These are phyloP conservation scores for Rhodotorula sp. DNA, from an alignment of 1,284 basidiomycete genomes.

Conservation along the genomic window DNA sequence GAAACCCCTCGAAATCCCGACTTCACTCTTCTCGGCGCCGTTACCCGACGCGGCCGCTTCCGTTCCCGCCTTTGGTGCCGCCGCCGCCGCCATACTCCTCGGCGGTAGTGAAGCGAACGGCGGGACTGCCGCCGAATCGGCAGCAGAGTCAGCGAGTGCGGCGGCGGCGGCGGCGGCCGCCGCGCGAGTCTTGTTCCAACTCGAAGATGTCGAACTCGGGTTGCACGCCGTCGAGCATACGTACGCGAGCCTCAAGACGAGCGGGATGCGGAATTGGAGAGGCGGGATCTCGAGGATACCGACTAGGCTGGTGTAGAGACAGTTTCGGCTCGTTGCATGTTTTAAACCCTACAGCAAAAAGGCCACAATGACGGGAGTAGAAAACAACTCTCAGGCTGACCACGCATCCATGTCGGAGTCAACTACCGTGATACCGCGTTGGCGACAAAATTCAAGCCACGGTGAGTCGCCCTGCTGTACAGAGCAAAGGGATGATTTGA, in stretches of 20 bases:
- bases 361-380: too few relatives aligned
- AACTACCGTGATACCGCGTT: too few relatives aligned
- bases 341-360: too few relatives aligned
- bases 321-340: too few relatives aligned
- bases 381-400: too few relatives aligned
- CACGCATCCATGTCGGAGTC: too few relatives aligned
- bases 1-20: slow-evolving; percentile 17
- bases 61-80: background rate
- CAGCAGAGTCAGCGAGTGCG: background rate
- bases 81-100: slow-evolving; percentile 9
- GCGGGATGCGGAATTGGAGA: slow-evolving; percentile 81
- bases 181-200: slow-evolving; percentile 53
- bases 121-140: slow-evolving; percentile 1
- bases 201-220: slow-evolving; percentile 83
- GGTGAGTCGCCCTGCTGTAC: too few relatives aligned
- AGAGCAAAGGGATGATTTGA: too few relatives aligned
- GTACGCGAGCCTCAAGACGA: slow-evolving; percentile 71
- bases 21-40: slow-evolving; percentile 50
- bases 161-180: slow-evolving; percentile 45
- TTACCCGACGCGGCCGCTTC: background rate
- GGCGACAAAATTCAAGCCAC: too few relatives aligned
- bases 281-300: slow-evolving; percentile 71
- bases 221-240: slow-evolving; percentile 82
- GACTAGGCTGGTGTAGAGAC: slow-evolving; percentile 39
- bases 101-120: background rate